Evolutionary conservation across 345 rosid genomes (phyloP).

Genomic region (Noccaea bulbosa): DNA sequence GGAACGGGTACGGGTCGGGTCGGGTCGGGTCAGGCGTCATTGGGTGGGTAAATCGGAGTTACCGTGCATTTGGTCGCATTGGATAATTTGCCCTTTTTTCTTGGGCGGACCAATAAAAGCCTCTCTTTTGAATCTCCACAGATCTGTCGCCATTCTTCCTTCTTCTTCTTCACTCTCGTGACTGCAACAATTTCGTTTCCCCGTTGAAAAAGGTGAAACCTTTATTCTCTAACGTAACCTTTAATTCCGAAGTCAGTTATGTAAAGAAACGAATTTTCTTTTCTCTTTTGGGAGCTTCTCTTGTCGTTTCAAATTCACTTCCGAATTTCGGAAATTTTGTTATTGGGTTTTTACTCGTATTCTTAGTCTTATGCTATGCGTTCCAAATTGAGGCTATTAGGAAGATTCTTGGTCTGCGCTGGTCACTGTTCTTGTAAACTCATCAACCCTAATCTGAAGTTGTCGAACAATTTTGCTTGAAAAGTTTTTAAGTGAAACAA

Average conservation of each 20-base stretch:
- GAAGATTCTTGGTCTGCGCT: not conserved
- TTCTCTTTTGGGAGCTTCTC: conserved; percentile 6
- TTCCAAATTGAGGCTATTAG: conserved; percentile 3
- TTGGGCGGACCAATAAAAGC: conserved; percentile 39
- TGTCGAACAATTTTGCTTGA: not conserved
- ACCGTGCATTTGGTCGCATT: not conserved
- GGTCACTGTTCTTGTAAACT: not conserved
- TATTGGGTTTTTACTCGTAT: not conserved
- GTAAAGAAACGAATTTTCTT: not conserved
- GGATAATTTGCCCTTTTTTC: not conserved
- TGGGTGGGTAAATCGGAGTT: not conserved
- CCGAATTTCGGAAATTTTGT: conserved; percentile 1
- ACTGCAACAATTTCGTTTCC: conserved; percentile 24
- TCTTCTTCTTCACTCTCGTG: conserved; percentile 14
- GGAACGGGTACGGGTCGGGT: no score
- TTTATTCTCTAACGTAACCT: conserved; percentile 11
- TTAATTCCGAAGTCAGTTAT: not conserved
- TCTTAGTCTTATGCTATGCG: not conserved
- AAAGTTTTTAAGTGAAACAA: not conserved
- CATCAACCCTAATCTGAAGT: conserved; percentile 7
- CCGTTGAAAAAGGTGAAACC: conserved; percentile 30
- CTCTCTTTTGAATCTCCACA: conserved; percentile 41
- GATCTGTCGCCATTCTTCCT: conserved; percentile 32
- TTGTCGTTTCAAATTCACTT: conserved; percentile 34
- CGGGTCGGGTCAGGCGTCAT: no score